Evolutionary conservation across 345 rosid genomes (phyloP).

Genomic region (Salix exigua): DNA sequence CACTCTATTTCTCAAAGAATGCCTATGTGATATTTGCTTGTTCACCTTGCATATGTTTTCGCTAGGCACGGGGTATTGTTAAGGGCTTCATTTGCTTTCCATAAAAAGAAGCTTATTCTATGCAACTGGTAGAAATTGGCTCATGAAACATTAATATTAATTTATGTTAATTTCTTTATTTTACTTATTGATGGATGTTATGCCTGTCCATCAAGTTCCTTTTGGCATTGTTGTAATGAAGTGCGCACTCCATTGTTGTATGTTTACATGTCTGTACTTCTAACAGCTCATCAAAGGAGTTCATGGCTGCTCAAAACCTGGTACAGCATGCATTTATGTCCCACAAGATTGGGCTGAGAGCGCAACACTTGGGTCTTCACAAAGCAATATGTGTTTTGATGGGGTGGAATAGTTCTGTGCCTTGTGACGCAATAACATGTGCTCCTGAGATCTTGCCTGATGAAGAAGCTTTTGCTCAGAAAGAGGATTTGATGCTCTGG

Average conservation of each 20-base stretch:
- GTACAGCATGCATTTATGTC: constrained; percentile 54
- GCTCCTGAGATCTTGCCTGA: constrained; percentile 39
- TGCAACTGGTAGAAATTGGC: not conserved
- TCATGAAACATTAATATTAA: not conserved
- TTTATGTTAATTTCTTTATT: not conserved
- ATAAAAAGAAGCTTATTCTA: not conserved
- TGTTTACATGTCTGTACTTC: constrained; percentile 8
- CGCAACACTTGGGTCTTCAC: constrained; percentile 50
- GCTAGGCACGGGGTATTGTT: not conserved
- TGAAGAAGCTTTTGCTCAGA: constrained; percentile 40
- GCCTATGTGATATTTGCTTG: not conserved
- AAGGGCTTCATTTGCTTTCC: not conserved
- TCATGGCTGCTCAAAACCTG: constrained; percentile 43
- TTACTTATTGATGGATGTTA: not conserved
- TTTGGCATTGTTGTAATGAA: not conserved
- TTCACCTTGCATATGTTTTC: not conserved
- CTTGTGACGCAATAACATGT: constrained; percentile 40
- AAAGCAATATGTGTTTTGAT: constrained; percentile 52
- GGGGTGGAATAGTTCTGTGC: constrained; percentile 46
- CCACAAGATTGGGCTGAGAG: constrained; percentile 46
- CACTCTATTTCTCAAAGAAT: not conserved
- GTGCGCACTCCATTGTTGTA: not conserved
- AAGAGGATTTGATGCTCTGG: constrained; percentile 54
- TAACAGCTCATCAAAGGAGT: constrained; percentile 49
- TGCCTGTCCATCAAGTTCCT: not conserved